A percentile compares a stretch with the other conserved stretches of the same genome.
phyloP scores from a whole-genome alignment of 805 yeast species.

The Teunomyces pallodes region DNA sequence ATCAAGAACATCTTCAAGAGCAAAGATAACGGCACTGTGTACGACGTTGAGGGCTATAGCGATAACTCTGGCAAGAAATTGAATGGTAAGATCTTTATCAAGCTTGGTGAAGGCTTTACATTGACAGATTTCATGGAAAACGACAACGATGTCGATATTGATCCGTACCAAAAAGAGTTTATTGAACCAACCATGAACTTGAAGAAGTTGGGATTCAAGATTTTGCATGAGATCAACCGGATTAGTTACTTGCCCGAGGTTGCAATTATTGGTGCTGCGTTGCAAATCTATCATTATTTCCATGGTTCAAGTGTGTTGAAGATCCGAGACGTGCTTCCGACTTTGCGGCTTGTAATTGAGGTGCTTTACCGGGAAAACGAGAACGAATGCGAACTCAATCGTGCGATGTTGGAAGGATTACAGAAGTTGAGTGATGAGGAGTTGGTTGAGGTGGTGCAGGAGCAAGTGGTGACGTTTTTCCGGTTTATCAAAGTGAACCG shows the following conservation, averaged over 20 bases:
- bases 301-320: conserved; percentile 5
- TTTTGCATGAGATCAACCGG: conserved; percentile 51
- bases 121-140: conserved; percentile 26
- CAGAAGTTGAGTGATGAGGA: conserved; percentile 17
- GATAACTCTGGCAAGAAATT: conserved; percentile 28
- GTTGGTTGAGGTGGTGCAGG: conserved; percentile 21
- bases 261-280: conserved; percentile 47
- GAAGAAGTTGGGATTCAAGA: conserved; percentile 52
- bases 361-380: conserved; percentile 21
- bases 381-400: conserved; percentile 19
- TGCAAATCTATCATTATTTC: conserved; percentile 32
- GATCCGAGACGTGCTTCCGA: conserved; percentile 23
- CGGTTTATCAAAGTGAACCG: conserved; percentile 23
- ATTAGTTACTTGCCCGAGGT: conserved; percentile 53
- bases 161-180: conserved; percentile 1
- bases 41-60: conserved; percentile 22
- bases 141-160: conserved; percentile 3
- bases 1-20: conserved; percentile 24
- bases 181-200: conserved; percentile 25
- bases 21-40: conserved; percentile 6
- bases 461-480: conserved; percentile 28
- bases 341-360: conserved; percentile 23
- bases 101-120: conserved; percentile 31
- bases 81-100: conserved; percentile 37
- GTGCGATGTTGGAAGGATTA: conserved; percentile 18